A percentile compares a stretch with the other conserved stretches of the same genome.
These are phyloP conservation scores for Persicaria maculosa DNA, from an alignment of 148 eudicot genomes.

Conservation along the genomic window DNA sequence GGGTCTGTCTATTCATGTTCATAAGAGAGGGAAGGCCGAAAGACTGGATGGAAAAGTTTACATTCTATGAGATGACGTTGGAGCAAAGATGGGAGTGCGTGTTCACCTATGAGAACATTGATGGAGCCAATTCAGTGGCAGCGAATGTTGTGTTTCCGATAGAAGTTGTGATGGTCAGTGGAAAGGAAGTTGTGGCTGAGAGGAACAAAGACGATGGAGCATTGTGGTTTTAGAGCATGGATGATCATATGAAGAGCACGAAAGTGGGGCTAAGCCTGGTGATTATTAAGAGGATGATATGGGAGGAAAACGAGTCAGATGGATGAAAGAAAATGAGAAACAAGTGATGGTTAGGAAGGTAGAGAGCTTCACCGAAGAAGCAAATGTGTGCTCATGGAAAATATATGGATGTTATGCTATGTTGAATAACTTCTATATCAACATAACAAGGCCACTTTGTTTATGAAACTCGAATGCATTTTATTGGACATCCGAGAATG, in stretches of 20 bases:
- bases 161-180: conserved; percentile 16
- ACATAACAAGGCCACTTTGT: too few relatives aligned
- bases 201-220: conserved; percentile 17
- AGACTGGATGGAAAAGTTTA: conserved; percentile 15
- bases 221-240: conserved; percentile 24
- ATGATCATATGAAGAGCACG: conserved; percentile 7
- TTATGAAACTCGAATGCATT: too few relatives aligned
- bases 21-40: conserved; percentile 17
- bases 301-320: conserved; percentile 35
- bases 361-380: conserved; percentile 16
- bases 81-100: conserved; percentile 31
- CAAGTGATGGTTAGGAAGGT: conserved; percentile 22
- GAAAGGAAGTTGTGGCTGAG: conserved; percentile 23
- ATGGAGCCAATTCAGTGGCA: conserved; percentile 9
- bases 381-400: conserved; percentile 20
- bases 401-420: conserved; percentile 47
- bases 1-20: conserved; percentile 34
- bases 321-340: conserved; percentile 26
- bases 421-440: too few relatives aligned
- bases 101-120: conserved; percentile 15
- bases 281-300: conserved; percentile 30
- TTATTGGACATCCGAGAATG: too few relatives aligned
- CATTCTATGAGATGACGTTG: conserved; percentile 26
- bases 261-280: conserved; percentile 27
- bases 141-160: conserved; percentile 21